Base-by-base conservation (phyloP, 345 rosid species). In the Brassica juncea region DNA sequence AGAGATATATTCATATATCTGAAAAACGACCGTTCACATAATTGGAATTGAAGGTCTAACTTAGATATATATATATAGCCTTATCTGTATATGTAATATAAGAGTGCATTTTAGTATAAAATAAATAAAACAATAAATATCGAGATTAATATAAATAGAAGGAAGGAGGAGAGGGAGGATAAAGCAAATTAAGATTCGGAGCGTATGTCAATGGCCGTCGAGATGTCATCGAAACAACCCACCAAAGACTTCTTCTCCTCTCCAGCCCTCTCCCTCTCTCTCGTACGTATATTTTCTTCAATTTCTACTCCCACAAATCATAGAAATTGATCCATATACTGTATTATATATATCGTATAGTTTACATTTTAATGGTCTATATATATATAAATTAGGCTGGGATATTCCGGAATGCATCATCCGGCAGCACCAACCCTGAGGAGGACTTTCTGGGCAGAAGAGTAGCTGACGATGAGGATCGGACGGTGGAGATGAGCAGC, bases 191-290 rank as follows among this genome's bases (percentile, higher is more conserved):
- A 34, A 68, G 9, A 59, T 37, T 47, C 1, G 52, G 78, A 86
- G 89, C 84, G 34, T 68, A 79, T 62, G 82, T 80, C 82, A 88
- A 91, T 93, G 97, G 98, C 91, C 75, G 87, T 92, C 74, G 92
- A 92, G 86, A 92, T 92, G 98, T 88, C 97, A 35, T 87, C 83
- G 25, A 92, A 89, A 68, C 94, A 87, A 73, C 94, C 95, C 9
- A 77, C 87, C 85, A 93, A 95, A 81, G 94, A 95, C 80, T 91
- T 90, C 89, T 93, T 95, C 62, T 93, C 99, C 62, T 90, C 99
- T 77, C 99, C 99, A 21, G 94, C 98, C 32, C 99, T 95, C 74
- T 95, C 99, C 65, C 98, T 95, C 80, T 87, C 88, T 57, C 98
- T 95, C 76, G 99, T 94, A 66, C 12, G n/a, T 37, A 42, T 42